Percentiles rank a stretch among this genome's conserved stretches.
These are phyloP conservation scores for Pseudopediastrum boryanum DNA, from an alignment of 139 green algal species.

Conservation along the genomic window DNA sequence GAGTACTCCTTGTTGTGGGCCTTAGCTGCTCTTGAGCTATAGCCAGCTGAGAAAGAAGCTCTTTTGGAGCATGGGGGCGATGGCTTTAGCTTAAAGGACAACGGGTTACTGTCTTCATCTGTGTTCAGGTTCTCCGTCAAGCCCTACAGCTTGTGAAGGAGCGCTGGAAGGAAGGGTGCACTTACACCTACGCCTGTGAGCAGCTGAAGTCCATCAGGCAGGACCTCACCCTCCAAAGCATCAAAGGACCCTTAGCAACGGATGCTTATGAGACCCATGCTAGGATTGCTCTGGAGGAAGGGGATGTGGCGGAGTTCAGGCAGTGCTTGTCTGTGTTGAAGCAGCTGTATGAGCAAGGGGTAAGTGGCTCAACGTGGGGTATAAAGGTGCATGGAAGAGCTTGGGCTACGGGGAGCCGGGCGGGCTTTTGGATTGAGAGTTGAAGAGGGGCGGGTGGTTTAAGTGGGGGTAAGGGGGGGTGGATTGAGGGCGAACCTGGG, in stretches of 20 bases:
- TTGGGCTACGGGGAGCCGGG: no score
- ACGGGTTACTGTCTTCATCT: conserved; percentile 37
- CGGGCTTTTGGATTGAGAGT: not conserved
- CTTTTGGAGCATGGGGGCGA: not conserved
- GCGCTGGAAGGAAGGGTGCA: conserved; percentile 41
- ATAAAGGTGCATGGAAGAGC: not conserved
- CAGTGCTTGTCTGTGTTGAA: conserved; percentile 71
- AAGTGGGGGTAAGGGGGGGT: not conserved
- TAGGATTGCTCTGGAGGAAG: conserved; percentile 71
- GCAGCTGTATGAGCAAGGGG: conserved; percentile 64
- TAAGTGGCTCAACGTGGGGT: conserved; percentile 26
- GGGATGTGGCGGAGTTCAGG: conserved; percentile 79
- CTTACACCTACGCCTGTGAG: conserved; percentile 67
- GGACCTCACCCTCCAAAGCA: conserved; percentile 74
- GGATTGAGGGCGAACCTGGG: not conserved
- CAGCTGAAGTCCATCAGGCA: conserved; percentile 88
- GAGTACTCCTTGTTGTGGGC: not conserved
- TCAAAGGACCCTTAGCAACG: conserved; percentile 58
- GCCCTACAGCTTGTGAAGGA: conserved; percentile 63
- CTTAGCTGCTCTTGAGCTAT: not conserved
- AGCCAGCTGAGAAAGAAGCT: not conserved
- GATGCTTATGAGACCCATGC: conserved; percentile 81
- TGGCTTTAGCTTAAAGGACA: not conserved
- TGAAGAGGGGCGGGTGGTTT: not conserved
- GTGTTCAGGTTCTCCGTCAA: conserved; percentile 50